Evolutionary conservation across 352 stramenopile species (phyloP).

Genomic region (Thalassiosira livingstoniorum): DNA sequence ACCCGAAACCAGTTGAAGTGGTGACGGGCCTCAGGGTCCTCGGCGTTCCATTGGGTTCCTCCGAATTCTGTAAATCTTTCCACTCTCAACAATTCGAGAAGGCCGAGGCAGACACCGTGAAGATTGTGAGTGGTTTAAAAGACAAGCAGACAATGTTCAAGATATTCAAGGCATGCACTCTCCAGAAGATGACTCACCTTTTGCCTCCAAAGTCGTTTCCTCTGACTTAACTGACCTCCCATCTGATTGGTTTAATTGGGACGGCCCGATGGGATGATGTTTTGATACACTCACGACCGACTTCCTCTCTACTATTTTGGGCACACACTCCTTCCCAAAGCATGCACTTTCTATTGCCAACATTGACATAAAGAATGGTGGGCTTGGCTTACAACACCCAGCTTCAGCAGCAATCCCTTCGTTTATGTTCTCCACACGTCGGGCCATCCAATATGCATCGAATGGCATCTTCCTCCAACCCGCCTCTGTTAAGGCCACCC

Average conservation of each 20-base stretch:
- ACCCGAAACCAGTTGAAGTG: background rate
- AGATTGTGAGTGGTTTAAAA: too few species aligned
- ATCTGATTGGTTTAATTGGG: slow-evolving; percentile 21
- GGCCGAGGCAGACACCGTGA: too few species aligned
- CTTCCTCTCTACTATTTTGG: background rate
- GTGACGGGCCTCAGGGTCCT: background rate
- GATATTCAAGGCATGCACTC: slow-evolving; percentile 29
- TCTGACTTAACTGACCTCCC: background rate
- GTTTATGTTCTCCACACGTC: background rate
- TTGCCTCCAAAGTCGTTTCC: slow-evolving; percentile 18
- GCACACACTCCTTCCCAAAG: too few species aligned
- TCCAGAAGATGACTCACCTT: slow-evolving; percentile 43
- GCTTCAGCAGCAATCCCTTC: background rate
- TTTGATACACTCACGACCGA: background rate
- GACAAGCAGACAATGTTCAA: slow-evolving; percentile 27
- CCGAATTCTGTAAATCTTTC: background rate
- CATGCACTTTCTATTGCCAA: background rate
- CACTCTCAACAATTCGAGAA: too few species aligned
- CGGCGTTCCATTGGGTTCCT: background rate
- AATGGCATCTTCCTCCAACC: background rate
- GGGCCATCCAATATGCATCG: background rate
- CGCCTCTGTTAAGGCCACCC: too few species aligned
- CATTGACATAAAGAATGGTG: background rate
- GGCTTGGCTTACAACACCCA: background rate
- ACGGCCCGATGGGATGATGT: background rate